Evolutionary conservation across 148 eudicot genomes (phyloP).

Genomic region (Amaranthus palmeri): DNA sequence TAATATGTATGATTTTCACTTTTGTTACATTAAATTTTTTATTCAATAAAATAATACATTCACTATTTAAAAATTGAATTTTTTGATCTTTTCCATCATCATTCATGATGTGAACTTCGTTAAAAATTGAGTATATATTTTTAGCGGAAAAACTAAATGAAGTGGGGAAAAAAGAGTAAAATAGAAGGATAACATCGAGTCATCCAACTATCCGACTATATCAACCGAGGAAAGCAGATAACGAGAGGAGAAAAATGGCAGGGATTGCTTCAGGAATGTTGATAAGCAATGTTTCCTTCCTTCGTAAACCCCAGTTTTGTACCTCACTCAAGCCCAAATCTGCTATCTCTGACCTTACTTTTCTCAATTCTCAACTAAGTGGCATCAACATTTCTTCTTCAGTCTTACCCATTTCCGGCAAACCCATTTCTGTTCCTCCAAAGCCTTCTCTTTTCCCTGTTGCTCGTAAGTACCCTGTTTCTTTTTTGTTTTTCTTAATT

Average conservation of each 20-base stretch:
- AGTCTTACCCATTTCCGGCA: slow-evolving; percentile 8
- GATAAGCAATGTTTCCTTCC: slow-evolving; percentile 24
- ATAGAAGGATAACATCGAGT: too few species aligned
- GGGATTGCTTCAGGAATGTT: slow-evolving; percentile 25
- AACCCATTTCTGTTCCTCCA: slow-evolving; percentile 34
- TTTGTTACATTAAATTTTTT: too few species aligned
- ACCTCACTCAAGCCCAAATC: slow-evolving; percentile 20
- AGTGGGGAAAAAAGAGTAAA: too few species aligned
- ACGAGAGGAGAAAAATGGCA: slow-evolving; percentile 19
- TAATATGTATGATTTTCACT: too few species aligned
- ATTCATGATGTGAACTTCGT: too few species aligned
- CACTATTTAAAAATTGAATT: too few species aligned
- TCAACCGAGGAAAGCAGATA: slow-evolving; percentile 9
- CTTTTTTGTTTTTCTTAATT: not conserved
- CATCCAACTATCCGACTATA: not conserved
- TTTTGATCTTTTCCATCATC: too few species aligned
- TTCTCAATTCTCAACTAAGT: slow-evolving; percentile 46
- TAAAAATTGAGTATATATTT: too few species aligned
- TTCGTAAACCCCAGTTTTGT: slow-evolving; percentile 19
- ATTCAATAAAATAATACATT: too few species aligned
- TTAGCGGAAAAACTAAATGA: too few species aligned
- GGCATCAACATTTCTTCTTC: slow-evolving; percentile 39
- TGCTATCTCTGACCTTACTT: slow-evolving; percentile 37
- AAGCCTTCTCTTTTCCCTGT: slow-evolving; percentile 41
- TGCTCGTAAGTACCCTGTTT: slow-evolving; percentile 38